phyloP scores from a whole-genome alignment of 2,329 filamentous ascomycete genomes.

The Didymella keratinophila region DNA sequence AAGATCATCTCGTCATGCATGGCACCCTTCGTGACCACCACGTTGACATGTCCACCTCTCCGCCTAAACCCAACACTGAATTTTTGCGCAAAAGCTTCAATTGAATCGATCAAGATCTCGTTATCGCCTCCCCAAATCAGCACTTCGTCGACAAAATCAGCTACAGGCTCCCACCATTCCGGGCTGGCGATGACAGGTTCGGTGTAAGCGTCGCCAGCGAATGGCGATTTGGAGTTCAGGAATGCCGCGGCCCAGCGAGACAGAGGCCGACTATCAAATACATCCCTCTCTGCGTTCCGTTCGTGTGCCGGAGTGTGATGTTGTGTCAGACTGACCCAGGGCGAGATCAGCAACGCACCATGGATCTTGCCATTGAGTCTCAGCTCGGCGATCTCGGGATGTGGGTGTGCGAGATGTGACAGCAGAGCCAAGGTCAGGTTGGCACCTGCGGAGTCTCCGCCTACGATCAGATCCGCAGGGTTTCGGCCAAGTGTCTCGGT shows the following conservation, averaged over 20 bases:
- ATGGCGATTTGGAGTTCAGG: conserved; percentile 54
- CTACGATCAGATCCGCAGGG: conserved; percentile 55
- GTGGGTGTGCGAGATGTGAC: conserved; percentile 64
- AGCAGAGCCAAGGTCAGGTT: conserved; percentile 57
- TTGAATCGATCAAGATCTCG: conserved; percentile 65
- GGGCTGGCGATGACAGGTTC: conserved; percentile 59
- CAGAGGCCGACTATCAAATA: conserved; percentile 54
- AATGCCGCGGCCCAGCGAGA: conserved; percentile 59
- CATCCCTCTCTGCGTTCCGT: conserved; percentile 61
- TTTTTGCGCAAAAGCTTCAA: conserved; percentile 59
- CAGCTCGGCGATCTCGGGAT: conserved; percentile 59
- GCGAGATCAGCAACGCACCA: conserved; percentile 63
- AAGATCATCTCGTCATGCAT: conserved; percentile 55
- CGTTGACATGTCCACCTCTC: conserved; percentile 41
- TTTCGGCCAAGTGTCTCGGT: conserved; percentile 47
- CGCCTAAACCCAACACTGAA: conserved; percentile 53
- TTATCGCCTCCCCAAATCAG: conserved; percentile 63
- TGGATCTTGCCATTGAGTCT: conserved; percentile 55
- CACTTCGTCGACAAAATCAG: conserved; percentile 56
- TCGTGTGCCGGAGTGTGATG: conserved; percentile 53
- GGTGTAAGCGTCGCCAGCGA: conserved; percentile 62
- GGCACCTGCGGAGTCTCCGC: conserved; percentile 64
- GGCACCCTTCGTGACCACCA: conserved; percentile 49
- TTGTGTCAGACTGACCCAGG: conserved; percentile 64
- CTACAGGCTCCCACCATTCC: conserved; percentile 63